Conservation (phyloP, 2,329 filamentous ascomycete genomes). For the Penicillium rolfsii region DNA sequence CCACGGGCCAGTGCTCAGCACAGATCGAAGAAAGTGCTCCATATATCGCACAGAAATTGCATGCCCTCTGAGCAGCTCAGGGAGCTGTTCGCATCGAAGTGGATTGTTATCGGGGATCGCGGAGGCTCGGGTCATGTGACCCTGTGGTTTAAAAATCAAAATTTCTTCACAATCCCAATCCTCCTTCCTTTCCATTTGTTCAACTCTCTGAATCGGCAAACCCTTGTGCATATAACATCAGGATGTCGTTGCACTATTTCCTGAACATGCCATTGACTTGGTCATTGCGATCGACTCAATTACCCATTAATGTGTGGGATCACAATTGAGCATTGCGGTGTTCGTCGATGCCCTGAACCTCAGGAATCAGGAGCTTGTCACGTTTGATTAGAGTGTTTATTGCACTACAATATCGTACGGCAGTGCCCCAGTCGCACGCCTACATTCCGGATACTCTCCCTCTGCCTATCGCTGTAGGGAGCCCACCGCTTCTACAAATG, state of each 20-base stretch:
- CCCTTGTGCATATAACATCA: neutral
- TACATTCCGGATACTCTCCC: neutral
- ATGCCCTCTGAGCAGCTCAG: constrained; percentile 15
- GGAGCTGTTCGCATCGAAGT: constrained; percentile 10
- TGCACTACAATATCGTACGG: neutral
- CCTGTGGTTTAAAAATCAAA: constrained; percentile 21
- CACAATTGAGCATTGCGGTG: neutral
- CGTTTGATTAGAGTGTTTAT: neutral
- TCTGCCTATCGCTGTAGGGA: constrained; percentile 14
- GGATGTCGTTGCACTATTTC: neutral
- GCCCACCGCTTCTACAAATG: constrained; percentile 52
- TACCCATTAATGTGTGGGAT: constrained; percentile 25
- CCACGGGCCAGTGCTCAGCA: constrained; percentile 30
- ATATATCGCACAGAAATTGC: constrained; percentile 22
- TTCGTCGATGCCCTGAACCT: neutral
- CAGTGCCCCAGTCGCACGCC: neutral
- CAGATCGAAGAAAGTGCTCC: constrained; percentile 36
- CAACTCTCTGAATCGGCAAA: neutral
- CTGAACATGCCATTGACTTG: neutral
- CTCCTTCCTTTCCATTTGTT: constrained; percentile 1
- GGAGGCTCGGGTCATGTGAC: neutral
- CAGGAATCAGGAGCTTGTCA: neutral
- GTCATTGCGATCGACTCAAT: constrained; percentile 6
- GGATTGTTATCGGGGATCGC: constrained; percentile 3
- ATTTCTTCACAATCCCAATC: constrained; percentile 6